Evolutionary conservation across 768 basidiomycete genomes (phyloP).

Genomic region (Lentinula detonsa): DNA sequence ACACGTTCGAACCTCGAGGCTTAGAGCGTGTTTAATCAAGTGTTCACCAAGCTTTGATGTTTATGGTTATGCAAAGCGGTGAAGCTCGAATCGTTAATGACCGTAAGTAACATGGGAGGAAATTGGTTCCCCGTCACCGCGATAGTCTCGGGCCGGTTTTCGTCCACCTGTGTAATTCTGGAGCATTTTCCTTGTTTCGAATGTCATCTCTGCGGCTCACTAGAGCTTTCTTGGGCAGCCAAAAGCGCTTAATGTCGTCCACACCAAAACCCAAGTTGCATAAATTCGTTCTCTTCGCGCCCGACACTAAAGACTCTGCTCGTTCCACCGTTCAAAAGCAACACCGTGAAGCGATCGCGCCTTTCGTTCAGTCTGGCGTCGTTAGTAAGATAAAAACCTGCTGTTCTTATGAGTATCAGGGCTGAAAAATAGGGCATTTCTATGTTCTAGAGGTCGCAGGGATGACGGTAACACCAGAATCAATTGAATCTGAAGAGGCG

Average conservation of each 20-base stretch:
- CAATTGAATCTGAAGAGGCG: conserved; percentile 17
- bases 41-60: no score
- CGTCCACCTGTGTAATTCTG: neutral
- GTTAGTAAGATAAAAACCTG: conserved; percentile 26
- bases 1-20: neutral
- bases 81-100: neutral
- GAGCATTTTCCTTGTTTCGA: neutral
- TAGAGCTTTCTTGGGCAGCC: neutral
- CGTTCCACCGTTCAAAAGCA: conserved; percentile 39
- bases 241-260: neutral
- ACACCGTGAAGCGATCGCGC: conserved; percentile 36
- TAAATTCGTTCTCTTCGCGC: conserved; percentile 49
- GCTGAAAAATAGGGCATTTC: neutral
- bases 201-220: neutral
- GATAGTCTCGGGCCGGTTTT: neutral
- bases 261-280: conserved; percentile 12
- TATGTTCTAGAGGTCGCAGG: conserved; percentile 29
- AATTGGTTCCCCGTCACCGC: no score
- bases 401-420: neutral
- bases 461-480: conserved; percentile 34
- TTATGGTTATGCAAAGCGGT: no score
- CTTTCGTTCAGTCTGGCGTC: conserved; percentile 30
- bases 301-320: conserved; percentile 43
- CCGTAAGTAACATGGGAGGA: neutral
- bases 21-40: neutral